These are phyloP conservation scores for Odonthalia washingtoniensis DNA, from an alignment of 31 red algal genomes.

Conservation along the genomic window DNA sequence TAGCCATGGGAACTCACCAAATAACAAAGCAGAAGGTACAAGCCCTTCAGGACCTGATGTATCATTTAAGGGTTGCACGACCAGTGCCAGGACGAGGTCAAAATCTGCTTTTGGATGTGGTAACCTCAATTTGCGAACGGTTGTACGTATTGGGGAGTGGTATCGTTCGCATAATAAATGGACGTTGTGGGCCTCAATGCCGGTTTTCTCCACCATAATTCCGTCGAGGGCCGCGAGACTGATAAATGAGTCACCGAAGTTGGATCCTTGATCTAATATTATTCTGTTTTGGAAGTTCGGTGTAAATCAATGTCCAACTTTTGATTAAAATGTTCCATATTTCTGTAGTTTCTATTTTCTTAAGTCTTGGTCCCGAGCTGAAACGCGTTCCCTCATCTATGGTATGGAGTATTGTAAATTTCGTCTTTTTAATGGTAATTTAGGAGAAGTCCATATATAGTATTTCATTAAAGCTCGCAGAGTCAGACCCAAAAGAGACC, in stretches of 20 bases:
- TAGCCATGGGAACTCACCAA: constrained; percentile 20
- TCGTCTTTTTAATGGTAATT: neutral
- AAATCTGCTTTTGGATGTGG: no score
- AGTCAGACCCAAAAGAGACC: constrained; percentile 5
- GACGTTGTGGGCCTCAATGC: no score
- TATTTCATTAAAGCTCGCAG: constrained; percentile 23
- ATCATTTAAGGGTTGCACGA: no score
- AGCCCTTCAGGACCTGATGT: neutral
- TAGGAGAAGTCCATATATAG: neutral
- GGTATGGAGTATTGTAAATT: constrained; percentile 6
- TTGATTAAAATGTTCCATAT: neutral
- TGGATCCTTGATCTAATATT: no score
- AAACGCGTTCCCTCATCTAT: constrained; percentile 18
- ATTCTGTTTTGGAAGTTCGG: neutral
- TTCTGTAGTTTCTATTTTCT: neutral
- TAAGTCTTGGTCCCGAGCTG: neutral
- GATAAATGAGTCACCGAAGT: no score
- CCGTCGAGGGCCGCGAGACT: no score
- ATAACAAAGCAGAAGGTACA: constrained; percentile 32
- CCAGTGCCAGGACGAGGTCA: no score
- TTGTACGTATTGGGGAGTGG: no score
- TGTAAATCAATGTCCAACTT: neutral
- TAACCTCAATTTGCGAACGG: no score
- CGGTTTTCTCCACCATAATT: no score
- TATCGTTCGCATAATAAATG: no score